phyloP scores from a whole-genome alignment of 139 green algal genomes.

The Chlamydomonas sphaeroides region DNA sequence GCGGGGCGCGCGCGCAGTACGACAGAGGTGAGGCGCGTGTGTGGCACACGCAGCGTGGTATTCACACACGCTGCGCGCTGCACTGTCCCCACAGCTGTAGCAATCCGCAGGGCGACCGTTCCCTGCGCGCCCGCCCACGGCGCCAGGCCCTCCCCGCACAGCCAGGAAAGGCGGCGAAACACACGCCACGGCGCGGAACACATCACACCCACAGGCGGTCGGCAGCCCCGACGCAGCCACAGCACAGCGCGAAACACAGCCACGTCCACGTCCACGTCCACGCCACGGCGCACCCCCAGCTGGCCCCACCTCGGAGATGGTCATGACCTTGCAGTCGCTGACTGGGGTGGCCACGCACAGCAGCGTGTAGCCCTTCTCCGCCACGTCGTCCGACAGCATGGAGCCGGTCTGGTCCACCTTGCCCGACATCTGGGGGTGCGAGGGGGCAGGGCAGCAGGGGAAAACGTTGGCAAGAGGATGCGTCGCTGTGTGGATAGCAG shows the following conservation, averaged over 20 bases:
- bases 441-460: too few relatives aligned
- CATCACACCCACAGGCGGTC: neutral
- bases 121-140: too few relatives aligned
- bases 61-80: too few relatives aligned
- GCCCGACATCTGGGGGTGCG: slow-evolving; percentile 52
- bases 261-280: neutral
- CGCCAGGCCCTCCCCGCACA: neutral
- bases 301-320: slow-evolving; percentile 71
- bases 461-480: too few relatives aligned
- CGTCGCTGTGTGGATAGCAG: too few relatives aligned
- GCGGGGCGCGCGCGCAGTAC: too few relatives aligned
- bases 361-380: slow-evolving; percentile 87
- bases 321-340: slow-evolving; percentile 74
- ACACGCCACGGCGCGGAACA: neutral
- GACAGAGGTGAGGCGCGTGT: neutral
- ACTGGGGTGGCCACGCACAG: slow-evolving; percentile 79
- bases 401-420: slow-evolving; percentile 83
- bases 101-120: too few relatives aligned
- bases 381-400: slow-evolving; percentile 85
- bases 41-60: neutral
- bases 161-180: neutral
- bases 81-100: neutral
- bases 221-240: neutral
- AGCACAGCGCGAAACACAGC: neutral
- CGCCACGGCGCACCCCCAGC: too few relatives aligned